Base-by-base conservation (phyloP, 1,284 basidiomycete species). In the Phellopilus nigrolimitatus region DNA sequence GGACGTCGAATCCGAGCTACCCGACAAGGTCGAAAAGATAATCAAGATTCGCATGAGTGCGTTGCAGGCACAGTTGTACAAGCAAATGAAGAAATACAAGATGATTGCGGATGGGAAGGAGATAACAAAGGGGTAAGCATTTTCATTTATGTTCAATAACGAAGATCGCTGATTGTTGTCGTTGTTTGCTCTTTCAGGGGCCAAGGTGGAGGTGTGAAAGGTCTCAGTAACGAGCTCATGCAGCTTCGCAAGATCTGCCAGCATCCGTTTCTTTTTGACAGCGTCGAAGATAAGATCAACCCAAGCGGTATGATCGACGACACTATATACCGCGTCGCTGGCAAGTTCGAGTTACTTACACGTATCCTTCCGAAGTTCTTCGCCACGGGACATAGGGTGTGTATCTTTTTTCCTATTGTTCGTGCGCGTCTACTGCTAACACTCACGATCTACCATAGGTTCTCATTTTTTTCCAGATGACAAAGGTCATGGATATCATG, bases 381-480 rank as follows among this genome's bases (percentile, higher is more conserved):
- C 63, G 73, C 79, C 3, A 93, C 91, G 4, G 90, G 87, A 22
- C 95, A 99, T 74, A 85, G 95, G 65, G 93, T 95, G 62, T 38
- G 75, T 64, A 19, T 17, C 36, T 21, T 31, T 39, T 4, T 38
- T 27, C 34, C 13, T 27, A 34, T 19, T 44, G 39, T 1, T 37
- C 47, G 31, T 43, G 49, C 47, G 22, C 21, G 25, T 49, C 39
- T 36, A 40, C 46, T 51, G 36, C 36, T 52, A 38, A 59, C 27
- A n/a, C n/a, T n/a, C n/a, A n/a, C 31, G 25, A 6, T 34, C 3
- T 49, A 13, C 17, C 47, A 1, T 54, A 89, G 85, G 95, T 97
- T 25, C 82, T 99, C 56, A 97, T 99, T 66, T 98, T 98, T 82
- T 98, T 98, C 86, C 95, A 99, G 71, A 98, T 98, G 95, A 98